A percentile compares a stretch with the other conserved stretches of the same genome.
These are phyloP conservation scores for Lactifluus subvellereus DNA, from an alignment of 768 basidiomycete genomes.

Conservation along the genomic window DNA sequence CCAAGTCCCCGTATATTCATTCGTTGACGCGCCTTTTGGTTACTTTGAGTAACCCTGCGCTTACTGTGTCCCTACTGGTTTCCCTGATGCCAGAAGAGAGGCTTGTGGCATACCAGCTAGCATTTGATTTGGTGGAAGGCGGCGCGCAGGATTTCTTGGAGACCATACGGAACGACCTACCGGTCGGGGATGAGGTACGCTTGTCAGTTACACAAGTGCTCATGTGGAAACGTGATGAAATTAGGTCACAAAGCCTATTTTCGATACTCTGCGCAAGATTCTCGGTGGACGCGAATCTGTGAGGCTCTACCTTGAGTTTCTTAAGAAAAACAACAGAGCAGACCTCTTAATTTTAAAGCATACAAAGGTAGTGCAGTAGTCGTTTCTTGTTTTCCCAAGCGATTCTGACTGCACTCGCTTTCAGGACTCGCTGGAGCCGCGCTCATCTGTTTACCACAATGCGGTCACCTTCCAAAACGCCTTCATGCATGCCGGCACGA, in stretches of 20 bases:
- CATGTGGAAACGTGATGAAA: not conserved
- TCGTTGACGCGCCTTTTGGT: constrained; percentile 86
- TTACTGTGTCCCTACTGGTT: constrained; percentile 68
- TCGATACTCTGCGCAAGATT: constrained; percentile 75
- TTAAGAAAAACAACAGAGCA: constrained; percentile 89
- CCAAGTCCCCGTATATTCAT: constrained; percentile 69
- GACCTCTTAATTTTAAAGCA: constrained; percentile 89
- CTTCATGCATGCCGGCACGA: constrained; percentile 97
- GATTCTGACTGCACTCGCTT: constrained; percentile 6
- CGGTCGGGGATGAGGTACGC: constrained; percentile 59
- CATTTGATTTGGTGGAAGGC: constrained; percentile 92
- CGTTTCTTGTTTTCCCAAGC: constrained; percentile 77
- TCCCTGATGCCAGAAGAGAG: constrained; percentile 67
- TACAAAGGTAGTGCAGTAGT: constrained; percentile 59
- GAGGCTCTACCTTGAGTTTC: constrained; percentile 90
- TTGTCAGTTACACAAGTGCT: not conserved
- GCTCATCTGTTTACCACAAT: constrained; percentile 96
- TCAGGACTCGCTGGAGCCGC: constrained; percentile 85
- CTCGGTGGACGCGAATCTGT: constrained; percentile 89
- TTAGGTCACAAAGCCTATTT: constrained; percentile 55
- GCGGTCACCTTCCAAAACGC: constrained; percentile 96
- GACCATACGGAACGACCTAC: constrained; percentile 60
- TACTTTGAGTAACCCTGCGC: constrained; percentile 74
- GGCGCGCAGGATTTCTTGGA: constrained; percentile 91
- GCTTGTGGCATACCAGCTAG: constrained; percentile 88